These are phyloP conservation scores for Baorangia bicolor DNA, from an alignment of 768 basidiomycete species.

Conservation along the genomic window DNA sequence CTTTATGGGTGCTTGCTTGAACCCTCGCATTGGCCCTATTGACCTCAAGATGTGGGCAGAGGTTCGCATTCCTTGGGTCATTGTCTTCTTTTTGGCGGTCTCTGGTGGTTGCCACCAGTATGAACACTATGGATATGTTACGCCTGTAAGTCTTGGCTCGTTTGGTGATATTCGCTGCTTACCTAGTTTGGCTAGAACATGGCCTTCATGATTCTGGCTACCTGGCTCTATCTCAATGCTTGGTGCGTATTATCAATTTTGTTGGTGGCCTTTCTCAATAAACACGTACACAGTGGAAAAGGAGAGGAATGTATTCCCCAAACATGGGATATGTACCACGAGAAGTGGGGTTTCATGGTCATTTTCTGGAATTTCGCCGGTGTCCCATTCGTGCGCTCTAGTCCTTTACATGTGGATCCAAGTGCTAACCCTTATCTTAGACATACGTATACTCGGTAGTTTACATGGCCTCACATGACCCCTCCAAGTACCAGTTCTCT, in stretches of 20 bases:
- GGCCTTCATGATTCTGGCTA: conserved; percentile 94
- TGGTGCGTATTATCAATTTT: conserved; percentile 49
- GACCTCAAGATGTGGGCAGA: conserved; percentile 99
- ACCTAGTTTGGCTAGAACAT: conserved; percentile 63
- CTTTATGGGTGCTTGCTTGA: conserved; percentile 94
- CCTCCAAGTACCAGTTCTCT: conserved; percentile 83
- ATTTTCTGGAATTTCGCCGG: conserved; percentile 98
- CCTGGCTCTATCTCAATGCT: conserved; percentile 95
- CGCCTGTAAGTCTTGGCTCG: conserved; percentile 57
- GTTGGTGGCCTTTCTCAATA: background rate
- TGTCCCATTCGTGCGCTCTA: conserved; percentile 76
- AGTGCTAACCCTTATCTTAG: conserved; percentile 35
- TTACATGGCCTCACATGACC: conserved; percentile 96
- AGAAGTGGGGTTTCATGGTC: conserved; percentile 98
- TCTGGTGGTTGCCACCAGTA: conserved; percentile 96
- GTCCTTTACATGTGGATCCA: background rate
- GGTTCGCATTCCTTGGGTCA: conserved; percentile 95
- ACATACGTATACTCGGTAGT: conserved; percentile 97
- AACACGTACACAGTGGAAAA: conserved; percentile 57
- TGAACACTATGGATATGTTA: conserved; percentile 87
- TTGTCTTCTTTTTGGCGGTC: conserved; percentile 90
- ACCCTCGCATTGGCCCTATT: conserved; percentile 87
- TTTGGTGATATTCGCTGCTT: background rate
- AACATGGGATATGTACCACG: conserved; percentile 99
- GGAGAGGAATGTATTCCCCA: conserved; percentile 95